These are phyloP conservation scores for Colletotrichum incanum DNA, from an alignment of 2,329 filamentous ascomycete species.

Conservation along the genomic window DNA sequence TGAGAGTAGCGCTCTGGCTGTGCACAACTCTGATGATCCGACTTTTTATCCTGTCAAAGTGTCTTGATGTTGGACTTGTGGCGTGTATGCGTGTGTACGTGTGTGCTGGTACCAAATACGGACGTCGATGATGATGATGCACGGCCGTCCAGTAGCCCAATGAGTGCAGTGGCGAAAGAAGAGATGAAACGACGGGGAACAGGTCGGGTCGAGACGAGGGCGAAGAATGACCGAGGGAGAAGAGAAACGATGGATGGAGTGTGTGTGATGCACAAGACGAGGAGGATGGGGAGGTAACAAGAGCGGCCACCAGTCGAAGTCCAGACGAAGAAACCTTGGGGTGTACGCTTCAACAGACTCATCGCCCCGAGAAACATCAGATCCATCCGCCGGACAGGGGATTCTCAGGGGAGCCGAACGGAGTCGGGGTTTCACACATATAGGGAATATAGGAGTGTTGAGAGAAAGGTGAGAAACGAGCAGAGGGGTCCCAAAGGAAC, in stretches of 20 bases:
- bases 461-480: background rate
- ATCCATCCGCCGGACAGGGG: background rate
- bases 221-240: slow-evolving; percentile 3
- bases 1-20: background rate
- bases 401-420: background rate
- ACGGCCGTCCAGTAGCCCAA: slow-evolving; percentile 22
- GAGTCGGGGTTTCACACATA: slow-evolving; percentile 17
- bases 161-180: slow-evolving; percentile 25
- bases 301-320: background rate
- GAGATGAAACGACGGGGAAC: slow-evolving; percentile 36
- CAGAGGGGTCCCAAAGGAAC: background rate
- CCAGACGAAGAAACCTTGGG: background rate
- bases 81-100: background rate
- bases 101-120: slow-evolving; percentile 6
- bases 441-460: background rate
- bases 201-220: slow-evolving; percentile 23
- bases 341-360: background rate
- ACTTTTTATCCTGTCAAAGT: background rate
- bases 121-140: slow-evolving; percentile 10
- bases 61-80: background rate
- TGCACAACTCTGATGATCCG: slow-evolving; percentile 14
- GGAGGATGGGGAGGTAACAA: background rate
- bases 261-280: background rate
- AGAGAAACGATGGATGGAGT: slow-evolving; percentile 4
- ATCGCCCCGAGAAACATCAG: slow-evolving; percentile 3